Base-by-base conservation (phyloP, 2,329 filamentous ascomycete species). In the Ophiocordyceps camponoti-floridani region DNA sequence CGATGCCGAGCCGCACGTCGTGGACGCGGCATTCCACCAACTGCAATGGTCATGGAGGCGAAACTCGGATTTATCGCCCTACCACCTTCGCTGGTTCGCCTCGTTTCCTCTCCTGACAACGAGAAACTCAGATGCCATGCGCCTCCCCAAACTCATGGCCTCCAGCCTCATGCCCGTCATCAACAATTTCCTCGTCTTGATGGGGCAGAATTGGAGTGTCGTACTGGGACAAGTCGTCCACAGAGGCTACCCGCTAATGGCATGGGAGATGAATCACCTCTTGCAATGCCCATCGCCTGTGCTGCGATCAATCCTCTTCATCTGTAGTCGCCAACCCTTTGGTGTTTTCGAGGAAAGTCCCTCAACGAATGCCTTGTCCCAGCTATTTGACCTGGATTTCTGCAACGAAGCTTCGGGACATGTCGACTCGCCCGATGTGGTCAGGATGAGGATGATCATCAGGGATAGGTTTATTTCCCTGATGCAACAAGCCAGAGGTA, bases 51-150 rank as follows among this genome's bases (percentile, higher is more conserved):
- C 55, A 26, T 47, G 59, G 4, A 51, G 51, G 27, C 51, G 49
- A 6, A 56, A 57, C 41, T 46, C 49, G 4, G 43, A 48, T 6
- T 47, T 61, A 26, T 47, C 51, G 2, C 14, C 31, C 14, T 14
- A 38, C 18, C 52, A 60, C 33, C 47, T 58, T 9, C 27, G 47
- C 27, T 61, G 57, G 58, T 55, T 60, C 43, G 48, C 58, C 9
- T 43, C 46, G 12, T 61, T 59, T 26, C 58, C 57, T 4, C 38
- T 45, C 23, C 5, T 23, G 23, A 23, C 23, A 23, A 23, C 23
- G 23, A 23, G 7, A 3, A 8, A 18, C 9, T 38, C 16, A 4
- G 2, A 10, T n/a, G 35, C 16, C 2, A 16, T 9, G n/a, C 18
- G 10, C 33, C 18, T 16, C 10, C n/a, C 35, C 35, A 16, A n/a